These are phyloP conservation scores for Saksenaea oblongispora DNA, from an alignment of 371 early-diverging fungal species.

Conservation along the genomic window DNA sequence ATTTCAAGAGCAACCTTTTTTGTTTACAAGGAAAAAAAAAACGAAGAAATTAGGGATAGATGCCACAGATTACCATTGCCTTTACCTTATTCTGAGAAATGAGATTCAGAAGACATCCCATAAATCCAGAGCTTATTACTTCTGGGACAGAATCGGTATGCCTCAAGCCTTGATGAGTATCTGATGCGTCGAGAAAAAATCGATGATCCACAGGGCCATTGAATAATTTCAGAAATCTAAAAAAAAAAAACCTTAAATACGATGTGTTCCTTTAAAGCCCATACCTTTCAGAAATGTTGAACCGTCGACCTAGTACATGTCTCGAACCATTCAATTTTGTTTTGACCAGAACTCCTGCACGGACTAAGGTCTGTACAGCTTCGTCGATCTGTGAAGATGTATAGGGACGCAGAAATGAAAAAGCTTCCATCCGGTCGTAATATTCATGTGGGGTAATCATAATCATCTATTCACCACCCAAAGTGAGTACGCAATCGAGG, in stretches of 20 bases:
- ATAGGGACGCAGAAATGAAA: constrained; percentile 1
- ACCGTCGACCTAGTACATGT: constrained; percentile 7
- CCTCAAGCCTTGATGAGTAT: neutral
- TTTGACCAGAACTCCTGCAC: neutral
- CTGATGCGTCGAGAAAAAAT: neutral
- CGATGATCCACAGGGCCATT: neutral
- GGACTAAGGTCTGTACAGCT: neutral
- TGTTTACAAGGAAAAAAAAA: neutral
- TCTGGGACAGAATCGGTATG: neutral
- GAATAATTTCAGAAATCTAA: constrained; percentile 10
- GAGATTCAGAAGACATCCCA: constrained; percentile 9
- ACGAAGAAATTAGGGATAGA: neutral
- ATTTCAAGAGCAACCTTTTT: neutral
- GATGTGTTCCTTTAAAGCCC: neutral
- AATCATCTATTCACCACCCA: constrained; percentile 3
- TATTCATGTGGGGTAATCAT: constrained; percentile 1
- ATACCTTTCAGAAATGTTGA: constrained; percentile 17
- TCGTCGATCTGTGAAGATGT: neutral
- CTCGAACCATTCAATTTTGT: neutral
- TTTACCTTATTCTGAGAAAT: constrained; percentile 8
- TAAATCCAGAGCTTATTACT: neutral
- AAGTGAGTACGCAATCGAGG: neutral
- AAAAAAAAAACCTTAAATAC: neutral
- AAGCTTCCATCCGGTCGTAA: constrained; percentile 3
- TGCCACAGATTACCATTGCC: neutral